phyloP scores from a whole-genome alignment of 352 stramenopile species.

The Stramenopiles sp. region DNA sequence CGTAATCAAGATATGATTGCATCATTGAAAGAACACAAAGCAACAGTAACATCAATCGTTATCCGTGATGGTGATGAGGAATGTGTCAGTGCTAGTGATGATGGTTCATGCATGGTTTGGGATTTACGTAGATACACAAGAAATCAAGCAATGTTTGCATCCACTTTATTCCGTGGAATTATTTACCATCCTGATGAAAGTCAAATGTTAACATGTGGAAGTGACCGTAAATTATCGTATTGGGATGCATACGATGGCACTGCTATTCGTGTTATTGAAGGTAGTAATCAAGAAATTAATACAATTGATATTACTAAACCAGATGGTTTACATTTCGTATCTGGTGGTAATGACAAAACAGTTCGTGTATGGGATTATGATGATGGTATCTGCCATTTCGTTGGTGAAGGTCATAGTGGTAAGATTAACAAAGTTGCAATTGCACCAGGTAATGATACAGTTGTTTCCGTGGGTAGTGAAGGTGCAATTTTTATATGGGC shows the following conservation, averaged over 20 bases:
- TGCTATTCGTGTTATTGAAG: conserved; percentile 76
- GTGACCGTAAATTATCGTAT: conserved; percentile 83
- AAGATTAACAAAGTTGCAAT: conserved; percentile 74
- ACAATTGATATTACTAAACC: conserved; percentile 64
- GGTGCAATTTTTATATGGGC: conserved; percentile 88
- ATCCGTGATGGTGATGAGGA: conserved; percentile 38
- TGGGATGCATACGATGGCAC: conserved; percentile 82
- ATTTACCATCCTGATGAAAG: conserved; percentile 86
- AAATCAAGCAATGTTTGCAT: conserved; percentile 80
- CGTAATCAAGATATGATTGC: conserved; percentile 78
- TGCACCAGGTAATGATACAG: conserved; percentile 63
- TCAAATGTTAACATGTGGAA: conserved; percentile 81
- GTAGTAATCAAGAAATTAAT: conserved; percentile 68
- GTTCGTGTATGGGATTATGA: conserved; percentile 91
- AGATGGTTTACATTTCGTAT: conserved; percentile 65
- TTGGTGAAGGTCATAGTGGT: conserved; percentile 73
- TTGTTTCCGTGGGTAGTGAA: conserved; percentile 77
- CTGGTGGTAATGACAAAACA: conserved; percentile 58
- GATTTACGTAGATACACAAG: conserved; percentile 73
- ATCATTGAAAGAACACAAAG: conserved; percentile 83
- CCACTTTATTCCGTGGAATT: conserved; percentile 74
- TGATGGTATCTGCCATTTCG: conserved; percentile 60
- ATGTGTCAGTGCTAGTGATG: conserved; percentile 38
- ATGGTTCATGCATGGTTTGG: conserved; percentile 86
- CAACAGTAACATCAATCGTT: conserved; percentile 63